phyloP scores from a whole-genome alignment of 2,329 filamentous ascomycete genomes.

The Colletotrichum tropicale region DNA sequence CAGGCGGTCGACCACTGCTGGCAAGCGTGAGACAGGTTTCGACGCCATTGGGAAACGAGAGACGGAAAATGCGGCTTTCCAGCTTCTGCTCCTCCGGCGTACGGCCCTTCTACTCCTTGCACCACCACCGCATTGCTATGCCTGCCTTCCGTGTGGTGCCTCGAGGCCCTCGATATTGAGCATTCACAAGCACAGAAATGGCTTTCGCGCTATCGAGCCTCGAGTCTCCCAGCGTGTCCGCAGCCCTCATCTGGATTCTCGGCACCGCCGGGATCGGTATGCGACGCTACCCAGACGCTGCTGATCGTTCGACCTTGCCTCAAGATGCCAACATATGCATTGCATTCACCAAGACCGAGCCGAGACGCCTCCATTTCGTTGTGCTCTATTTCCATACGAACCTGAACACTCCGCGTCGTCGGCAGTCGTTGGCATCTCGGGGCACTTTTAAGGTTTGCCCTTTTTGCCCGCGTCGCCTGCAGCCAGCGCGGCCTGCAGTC shows the following conservation, averaged over 20 bases:
- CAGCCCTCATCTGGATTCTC: neutral
- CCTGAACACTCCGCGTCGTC: neutral
- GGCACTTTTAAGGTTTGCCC: neutral
- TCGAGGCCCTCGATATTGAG: neutral
- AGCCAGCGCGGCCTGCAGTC: neutral
- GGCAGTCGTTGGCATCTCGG: neutral
- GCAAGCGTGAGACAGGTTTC: conserved; percentile 5
- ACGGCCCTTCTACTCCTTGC: neutral
- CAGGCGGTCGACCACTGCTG: neutral
- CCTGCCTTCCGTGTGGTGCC: neutral
- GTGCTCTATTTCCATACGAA: neutral
- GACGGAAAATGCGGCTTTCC: neutral
- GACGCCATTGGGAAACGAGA: neutral
- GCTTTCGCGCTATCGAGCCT: neutral
- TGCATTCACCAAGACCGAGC: neutral
- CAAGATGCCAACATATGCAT: neutral
- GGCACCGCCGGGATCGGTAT: neutral
- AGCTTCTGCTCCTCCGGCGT: neutral
- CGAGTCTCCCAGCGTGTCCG: neutral
- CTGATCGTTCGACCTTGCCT: neutral
- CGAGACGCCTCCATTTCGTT: neutral
- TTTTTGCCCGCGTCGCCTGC: neutral
- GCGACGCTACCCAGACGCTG: neutral
- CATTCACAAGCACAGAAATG: neutral
- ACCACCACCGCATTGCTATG: neutral